Conservation (phyloP, 139 green algal genomes). For the Chlamydomonas sphaeroides region DNA sequence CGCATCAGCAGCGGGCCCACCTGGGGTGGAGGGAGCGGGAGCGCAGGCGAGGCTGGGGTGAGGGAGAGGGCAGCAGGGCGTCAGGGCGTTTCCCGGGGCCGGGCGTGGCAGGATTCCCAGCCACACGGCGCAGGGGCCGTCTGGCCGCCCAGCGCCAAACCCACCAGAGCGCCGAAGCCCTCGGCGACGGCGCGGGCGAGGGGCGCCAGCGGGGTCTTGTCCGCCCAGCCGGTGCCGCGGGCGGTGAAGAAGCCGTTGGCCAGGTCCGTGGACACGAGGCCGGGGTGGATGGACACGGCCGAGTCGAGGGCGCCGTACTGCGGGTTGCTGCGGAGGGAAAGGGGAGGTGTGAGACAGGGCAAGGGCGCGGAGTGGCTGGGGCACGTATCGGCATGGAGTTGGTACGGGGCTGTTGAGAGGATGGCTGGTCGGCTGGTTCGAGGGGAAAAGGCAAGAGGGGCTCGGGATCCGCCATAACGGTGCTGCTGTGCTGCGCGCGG, state of each 20-base stretch:
- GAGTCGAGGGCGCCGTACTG: slow-evolving; percentile 23
- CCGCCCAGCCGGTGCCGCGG: slow-evolving; percentile 27
- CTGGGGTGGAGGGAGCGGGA: slow-evolving; percentile 17
- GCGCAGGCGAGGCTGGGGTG: neutral
- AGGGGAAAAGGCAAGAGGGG: neutral
- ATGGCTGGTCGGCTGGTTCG: too few relatives aligned
- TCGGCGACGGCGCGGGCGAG: neutral
- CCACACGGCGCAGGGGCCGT: neutral
- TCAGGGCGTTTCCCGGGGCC: neutral
- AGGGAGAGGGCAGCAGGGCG: neutral
- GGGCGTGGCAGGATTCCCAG: too few relatives aligned
- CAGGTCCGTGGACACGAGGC: slow-evolving; percentile 69
- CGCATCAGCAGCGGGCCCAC: slow-evolving; percentile 48
- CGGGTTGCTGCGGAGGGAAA: neutral
- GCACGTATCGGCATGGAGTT: neutral
- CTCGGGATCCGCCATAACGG: neutral
- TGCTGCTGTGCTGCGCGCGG: neutral
- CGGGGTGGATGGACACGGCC: slow-evolving; percentile 69
- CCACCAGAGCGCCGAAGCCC: neutral
- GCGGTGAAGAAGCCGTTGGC: slow-evolving; percentile 63
- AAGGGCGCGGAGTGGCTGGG: neutral
- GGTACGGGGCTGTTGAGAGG: too few relatives aligned
- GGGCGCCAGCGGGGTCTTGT: neutral
- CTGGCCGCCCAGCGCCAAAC: neutral
- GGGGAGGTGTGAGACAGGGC: neutral